These are phyloP conservation scores for Galerina sulciceps DNA, from an alignment of 768 basidiomycete species.

Conservation along the genomic window DNA sequence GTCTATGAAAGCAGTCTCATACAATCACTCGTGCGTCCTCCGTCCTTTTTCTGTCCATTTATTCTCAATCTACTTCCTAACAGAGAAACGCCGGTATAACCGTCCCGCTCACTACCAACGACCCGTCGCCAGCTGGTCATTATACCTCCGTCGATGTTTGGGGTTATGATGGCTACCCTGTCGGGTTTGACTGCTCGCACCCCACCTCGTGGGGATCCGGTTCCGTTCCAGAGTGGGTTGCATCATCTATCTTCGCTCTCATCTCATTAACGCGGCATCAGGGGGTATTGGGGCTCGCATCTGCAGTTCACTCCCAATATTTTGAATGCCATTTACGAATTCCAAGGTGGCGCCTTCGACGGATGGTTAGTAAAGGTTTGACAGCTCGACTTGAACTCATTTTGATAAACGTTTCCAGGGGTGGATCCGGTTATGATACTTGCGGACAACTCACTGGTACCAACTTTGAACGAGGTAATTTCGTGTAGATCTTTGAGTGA, in stretches of 20 bases:
- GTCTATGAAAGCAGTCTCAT: slow-evolving; percentile 41
- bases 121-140: slow-evolving; percentile 49
- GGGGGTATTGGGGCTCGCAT: slow-evolving; percentile 45
- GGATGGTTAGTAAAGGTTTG: slow-evolving; percentile 35
- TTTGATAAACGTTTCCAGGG: slow-evolving; percentile 32
- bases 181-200: slow-evolving; percentile 57
- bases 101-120: slow-evolving; percentile 54
- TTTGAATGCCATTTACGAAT: slow-evolving; percentile 47
- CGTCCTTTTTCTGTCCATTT: not conserved
- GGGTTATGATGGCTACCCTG: slow-evolving; percentile 55
- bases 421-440: slow-evolving; percentile 37
- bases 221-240: slow-evolving; percentile 43
- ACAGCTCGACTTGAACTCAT: not conserved
- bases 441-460: slow-evolving; percentile 41
- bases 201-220: slow-evolving; percentile 48
- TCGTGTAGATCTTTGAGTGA: not conserved
- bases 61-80: not conserved
- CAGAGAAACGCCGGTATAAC: slow-evolving; percentile 47
- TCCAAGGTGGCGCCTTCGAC: slow-evolving; percentile 58
- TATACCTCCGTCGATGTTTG: slow-evolving; percentile 52
- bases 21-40: slow-evolving; percentile 31
- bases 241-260: not conserved
- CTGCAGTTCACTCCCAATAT: slow-evolving; percentile 37
- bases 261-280: slow-evolving; percentile 7
- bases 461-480: slow-evolving; percentile 48